These are phyloP conservation scores for Fraxinus angustifolia DNA, from an alignment of 305 asterid genomes.

Conservation along the genomic window DNA sequence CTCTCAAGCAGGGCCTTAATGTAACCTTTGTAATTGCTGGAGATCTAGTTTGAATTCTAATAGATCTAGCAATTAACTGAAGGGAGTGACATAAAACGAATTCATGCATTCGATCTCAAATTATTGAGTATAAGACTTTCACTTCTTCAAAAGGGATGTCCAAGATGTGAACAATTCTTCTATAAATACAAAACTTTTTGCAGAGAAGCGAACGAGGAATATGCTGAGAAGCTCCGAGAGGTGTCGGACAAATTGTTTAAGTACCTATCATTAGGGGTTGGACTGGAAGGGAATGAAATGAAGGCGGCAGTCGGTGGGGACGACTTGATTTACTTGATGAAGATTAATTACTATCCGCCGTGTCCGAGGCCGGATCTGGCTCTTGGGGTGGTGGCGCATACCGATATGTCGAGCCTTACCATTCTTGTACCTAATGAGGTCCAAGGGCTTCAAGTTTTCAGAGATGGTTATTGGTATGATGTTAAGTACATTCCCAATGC, in stretches of 20 bases:
- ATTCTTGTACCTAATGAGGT: constrained; percentile 61
- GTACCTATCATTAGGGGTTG: constrained; percentile 47
- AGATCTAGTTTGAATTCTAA: neutral
- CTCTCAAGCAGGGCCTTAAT: too few relatives aligned
- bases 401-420: constrained; percentile 56
- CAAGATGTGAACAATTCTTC: neutral
- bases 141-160: neutral
- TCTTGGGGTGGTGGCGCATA: constrained; percentile 66
- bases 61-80: neutral
- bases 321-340: constrained; percentile 33
- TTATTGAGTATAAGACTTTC: neutral
- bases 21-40: neutral
- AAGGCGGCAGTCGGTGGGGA: constrained; percentile 47
- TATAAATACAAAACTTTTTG: neutral
- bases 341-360: constrained; percentile 61
- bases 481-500: constrained; percentile 61
- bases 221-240: constrained; percentile 24
- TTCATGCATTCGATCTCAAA: neutral
- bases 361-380: constrained; percentile 65
- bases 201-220: constrained; percentile 51
- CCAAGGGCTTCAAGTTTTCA: constrained; percentile 59
- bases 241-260: constrained; percentile 34
- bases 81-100: neutral
- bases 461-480: constrained; percentile 47
- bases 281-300: constrained; percentile 39